phyloP scores from a whole-genome alignment of 306 rosid species.

The Malus sylvestris region DNA sequence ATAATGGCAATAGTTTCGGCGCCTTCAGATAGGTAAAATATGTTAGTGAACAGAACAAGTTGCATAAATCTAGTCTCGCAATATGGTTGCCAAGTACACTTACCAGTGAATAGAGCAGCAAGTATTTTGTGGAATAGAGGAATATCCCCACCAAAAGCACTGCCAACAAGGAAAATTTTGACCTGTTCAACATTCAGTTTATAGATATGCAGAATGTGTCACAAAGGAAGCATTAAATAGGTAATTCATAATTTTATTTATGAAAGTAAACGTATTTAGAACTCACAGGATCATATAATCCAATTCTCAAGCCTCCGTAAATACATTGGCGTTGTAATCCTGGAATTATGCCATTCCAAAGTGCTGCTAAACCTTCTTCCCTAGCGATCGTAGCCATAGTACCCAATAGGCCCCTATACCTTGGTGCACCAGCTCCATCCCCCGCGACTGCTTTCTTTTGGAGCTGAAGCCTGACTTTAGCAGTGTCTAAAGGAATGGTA shows the following conservation, averaged over 20 bases:
- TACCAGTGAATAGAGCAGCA: conserved; percentile 91
- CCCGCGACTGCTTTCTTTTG: conserved; percentile 51
- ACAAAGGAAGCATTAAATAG: background rate
- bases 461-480: conserved; percentile 96
- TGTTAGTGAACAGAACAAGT: conserved; percentile 2
- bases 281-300: conserved; percentile 97
- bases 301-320: conserved; percentile 96
- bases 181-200: conserved; percentile 63
- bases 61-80: background rate
- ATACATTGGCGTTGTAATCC: conserved; percentile 93
- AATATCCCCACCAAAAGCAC: conserved; percentile 73
- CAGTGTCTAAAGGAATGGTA: conserved; percentile 91
- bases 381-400: conserved; percentile 74
- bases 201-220: conserved; percentile 31
- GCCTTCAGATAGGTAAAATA: background rate
- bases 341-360: conserved; percentile 93
- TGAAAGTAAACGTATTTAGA: conserved; percentile 16
- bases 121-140: conserved; percentile 75
- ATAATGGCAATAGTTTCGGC: background rate
- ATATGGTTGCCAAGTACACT: conserved; percentile 22
- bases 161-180: conserved; percentile 74
- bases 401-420: conserved; percentile 68
- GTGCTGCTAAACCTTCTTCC: conserved; percentile 83
- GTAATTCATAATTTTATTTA: conserved; percentile 16
- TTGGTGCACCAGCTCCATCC: conserved; percentile 47